Evolutionary conservation across 331 rosid species (phyloP).

Genomic region (Rhamnella rubrinervis): DNA sequence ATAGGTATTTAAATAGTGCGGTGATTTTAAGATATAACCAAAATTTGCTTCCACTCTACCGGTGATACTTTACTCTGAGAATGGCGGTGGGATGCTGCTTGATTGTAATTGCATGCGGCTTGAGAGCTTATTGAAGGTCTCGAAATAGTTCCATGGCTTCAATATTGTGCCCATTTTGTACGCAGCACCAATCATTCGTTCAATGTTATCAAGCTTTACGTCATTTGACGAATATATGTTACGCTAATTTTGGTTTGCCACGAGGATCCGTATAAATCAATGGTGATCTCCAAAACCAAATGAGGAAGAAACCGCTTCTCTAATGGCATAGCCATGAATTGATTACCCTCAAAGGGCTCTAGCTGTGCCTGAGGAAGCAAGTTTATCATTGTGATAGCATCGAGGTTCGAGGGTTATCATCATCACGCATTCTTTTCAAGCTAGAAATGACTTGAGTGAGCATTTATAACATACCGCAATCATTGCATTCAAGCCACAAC

Average conservation of each 20-base stretch:
- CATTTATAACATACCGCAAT: constrained; percentile 40
- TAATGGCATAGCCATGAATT: constrained; percentile 50
- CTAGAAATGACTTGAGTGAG: constrained; percentile 27
- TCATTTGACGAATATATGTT: constrained; percentile 37
- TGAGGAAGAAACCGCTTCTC: constrained; percentile 59
- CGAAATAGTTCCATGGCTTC: constrained; percentile 45
- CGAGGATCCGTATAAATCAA: constrained; percentile 47
- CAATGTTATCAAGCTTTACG: constrained; percentile 39
- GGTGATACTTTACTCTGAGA: constrained; percentile 41
- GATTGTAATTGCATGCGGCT: constrained; percentile 44
- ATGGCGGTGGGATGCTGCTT: constrained; percentile 53
- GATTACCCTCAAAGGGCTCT: constrained; percentile 42
- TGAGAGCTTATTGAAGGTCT: constrained; percentile 31
- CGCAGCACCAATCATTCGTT: constrained; percentile 51
- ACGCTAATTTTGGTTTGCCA: constrained; percentile 36
- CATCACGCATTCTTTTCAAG: constrained; percentile 45
- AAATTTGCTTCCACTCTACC: constrained; percentile 51
- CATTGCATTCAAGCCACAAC: constrained; percentile 59
- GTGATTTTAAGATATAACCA: constrained; percentile 42
- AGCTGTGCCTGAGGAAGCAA: constrained; percentile 44
- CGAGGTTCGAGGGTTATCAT: constrained; percentile 36
- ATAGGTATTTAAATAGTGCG: constrained; percentile 34
- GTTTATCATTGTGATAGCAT: constrained; percentile 44
- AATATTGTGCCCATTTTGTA: constrained; percentile 29
- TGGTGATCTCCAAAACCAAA: constrained; percentile 48